phyloP scores from a whole-genome alignment of 176 grass and related monocot genomes.

The Neostapfia colusana region DNA sequence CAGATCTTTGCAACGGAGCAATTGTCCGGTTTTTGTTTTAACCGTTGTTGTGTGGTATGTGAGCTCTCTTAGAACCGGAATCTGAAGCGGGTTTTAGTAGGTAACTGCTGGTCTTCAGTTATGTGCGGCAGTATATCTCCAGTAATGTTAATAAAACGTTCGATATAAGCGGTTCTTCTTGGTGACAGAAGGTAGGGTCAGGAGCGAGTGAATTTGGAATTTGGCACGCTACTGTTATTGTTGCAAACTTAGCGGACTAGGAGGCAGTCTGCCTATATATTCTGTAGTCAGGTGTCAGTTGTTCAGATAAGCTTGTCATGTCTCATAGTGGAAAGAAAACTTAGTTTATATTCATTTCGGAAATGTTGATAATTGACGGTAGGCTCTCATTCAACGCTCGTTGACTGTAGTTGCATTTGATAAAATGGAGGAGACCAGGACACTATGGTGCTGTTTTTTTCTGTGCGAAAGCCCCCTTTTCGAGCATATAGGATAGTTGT shows the following conservation, averaged over 20 bases:
- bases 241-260: not conserved
- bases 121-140: too few species aligned
- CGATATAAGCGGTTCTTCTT: not conserved
- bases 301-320: not conserved
- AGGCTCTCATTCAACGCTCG: not conserved
- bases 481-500: not conserved
- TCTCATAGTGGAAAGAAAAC: not conserved
- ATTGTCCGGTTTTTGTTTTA: too few species aligned
- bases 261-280: not conserved
- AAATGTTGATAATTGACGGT: not conserved
- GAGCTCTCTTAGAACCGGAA: not conserved
- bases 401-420: not conserved
- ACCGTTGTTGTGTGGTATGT: not conserved
- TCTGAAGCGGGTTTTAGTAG: not conserved
- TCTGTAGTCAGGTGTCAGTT: not conserved
- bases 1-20: not conserved
- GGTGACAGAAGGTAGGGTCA: not conserved
- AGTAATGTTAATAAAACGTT: not conserved
- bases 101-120: not conserved
- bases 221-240: not conserved
- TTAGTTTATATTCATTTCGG: not conserved
- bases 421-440: not conserved
- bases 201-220: not conserved
- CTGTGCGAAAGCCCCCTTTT: not conserved
- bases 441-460: not conserved